Base-by-base conservation (phyloP, 2,329 filamentous ascomycete species). In the Verticillium alfalfae region DNA sequence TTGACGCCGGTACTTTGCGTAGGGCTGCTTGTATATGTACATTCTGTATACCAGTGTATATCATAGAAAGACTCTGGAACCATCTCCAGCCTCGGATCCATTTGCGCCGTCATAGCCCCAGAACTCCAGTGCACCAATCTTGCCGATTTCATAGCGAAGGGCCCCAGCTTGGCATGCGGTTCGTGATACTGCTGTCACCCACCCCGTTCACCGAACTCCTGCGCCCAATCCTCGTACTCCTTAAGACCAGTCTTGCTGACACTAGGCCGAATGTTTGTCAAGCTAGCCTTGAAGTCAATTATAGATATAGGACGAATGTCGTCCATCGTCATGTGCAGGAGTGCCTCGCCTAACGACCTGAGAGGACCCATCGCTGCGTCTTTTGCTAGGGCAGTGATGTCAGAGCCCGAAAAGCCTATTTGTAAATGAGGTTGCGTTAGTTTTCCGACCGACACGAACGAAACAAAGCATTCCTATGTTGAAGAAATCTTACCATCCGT, bases 351-450 rank as follows among this genome's bases (percentile, higher is more conserved):
- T 2, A 98, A 80, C 60, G 92, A 94, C 37, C 95, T 86, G 13
- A 99, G 79, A 0, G 95, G 95, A 0, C 95, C 94, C 95, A 99
- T 99, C 2, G 95, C 95, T 9, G 95, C 95, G 72, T 99, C 95
- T 76, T 99, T 99, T 8, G 95, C 95, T 9, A 99, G 81, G 1
- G 95, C 93, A 26, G 95, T 98, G 66, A 99, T 97, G 70, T 99
- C 95, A 2, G 93, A 97, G 55, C 95, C 95, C 9, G 93, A 97
- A 77, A 97, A 99, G n/a, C 93, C 93, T 97, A 61, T 13, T 31
- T 31, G 5, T 31, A 31, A 41, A 45, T 37, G 52, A 59, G 22
- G n/a, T n/a, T 12, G n/a, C 13, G 18, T 52, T 18, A 52, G 45
- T 18, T 12, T 12, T 26, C 16, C 12, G 22, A 2, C 8, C 13